These are phyloP conservation scores for Cladophialophora carrionii DNA, from an alignment of 2,329 filamentous ascomycete genomes.

Conservation along the genomic window DNA sequence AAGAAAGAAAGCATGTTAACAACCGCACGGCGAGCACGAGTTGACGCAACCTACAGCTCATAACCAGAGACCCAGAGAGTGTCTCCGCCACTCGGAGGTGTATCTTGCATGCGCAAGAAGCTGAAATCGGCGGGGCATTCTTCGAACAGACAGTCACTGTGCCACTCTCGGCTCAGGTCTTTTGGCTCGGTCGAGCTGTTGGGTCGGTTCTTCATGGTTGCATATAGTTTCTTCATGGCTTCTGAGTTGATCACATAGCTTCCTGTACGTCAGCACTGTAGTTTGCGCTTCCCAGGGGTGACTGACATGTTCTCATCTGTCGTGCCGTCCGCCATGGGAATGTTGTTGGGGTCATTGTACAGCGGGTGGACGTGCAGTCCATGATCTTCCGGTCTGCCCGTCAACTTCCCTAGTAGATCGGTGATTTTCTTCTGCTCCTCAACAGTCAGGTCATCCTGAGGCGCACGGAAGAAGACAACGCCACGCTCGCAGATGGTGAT, in stretches of 20 bases:
- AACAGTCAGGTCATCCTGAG: conserved; percentile 48
- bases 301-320: conserved; percentile 34
- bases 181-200: conserved; percentile 24
- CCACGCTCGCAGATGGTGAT: conserved; percentile 59
- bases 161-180: conserved; percentile 32
- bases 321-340: conserved; percentile 34
- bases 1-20: background rate
- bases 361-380: conserved; percentile 60
- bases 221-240: conserved; percentile 56
- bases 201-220: conserved; percentile 46
- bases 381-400: conserved; percentile 55
- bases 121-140: conserved; percentile 31
- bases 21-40: background rate
- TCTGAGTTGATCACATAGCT: conserved; percentile 63
- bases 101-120: conserved; percentile 32
- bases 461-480: conserved; percentile 70
- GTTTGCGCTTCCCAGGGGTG: no score
- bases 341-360: conserved; percentile 32
- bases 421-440: conserved; percentile 53
- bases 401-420: conserved; percentile 49
- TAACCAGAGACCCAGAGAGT: conserved; percentile 71
- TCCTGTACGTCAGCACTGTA: conserved; percentile 2
- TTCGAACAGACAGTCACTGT: conserved; percentile 32
- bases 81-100: conserved; percentile 53
- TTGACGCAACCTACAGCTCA: conserved; percentile 61